These are phyloP conservation scores for Pholiota microspora DNA, from an alignment of 768 basidiomycete species.

Conservation along the genomic window DNA sequence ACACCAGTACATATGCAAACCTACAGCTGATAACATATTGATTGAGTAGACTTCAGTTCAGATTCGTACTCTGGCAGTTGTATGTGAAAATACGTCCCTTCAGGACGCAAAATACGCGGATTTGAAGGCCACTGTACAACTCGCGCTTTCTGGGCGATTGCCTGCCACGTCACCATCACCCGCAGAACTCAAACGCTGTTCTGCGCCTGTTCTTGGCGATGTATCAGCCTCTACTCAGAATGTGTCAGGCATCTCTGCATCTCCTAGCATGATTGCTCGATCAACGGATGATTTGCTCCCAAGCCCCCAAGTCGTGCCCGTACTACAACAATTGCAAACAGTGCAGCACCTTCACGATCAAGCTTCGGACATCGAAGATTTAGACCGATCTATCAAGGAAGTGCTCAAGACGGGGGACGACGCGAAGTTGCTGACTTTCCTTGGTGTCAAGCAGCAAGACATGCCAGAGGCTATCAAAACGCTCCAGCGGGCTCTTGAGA, in stretches of 20 bases:
- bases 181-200: conserved; percentile 13
- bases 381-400: conserved; percentile 49
- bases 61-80: conserved; percentile 25
- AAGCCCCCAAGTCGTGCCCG: conserved; percentile 20
- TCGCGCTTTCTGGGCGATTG: conserved; percentile 1
- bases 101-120: conserved; percentile 16
- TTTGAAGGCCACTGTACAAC: conserved; percentile 13
- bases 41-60: conserved; percentile 23
- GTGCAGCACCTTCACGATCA: conserved; percentile 34
- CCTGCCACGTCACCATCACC: not conserved
- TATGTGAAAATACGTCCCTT: conserved; percentile 19
- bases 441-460: conserved; percentile 59
- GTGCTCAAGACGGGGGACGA: conserved; percentile 57
- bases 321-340: conserved; percentile 23
- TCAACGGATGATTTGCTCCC: conserved; percentile 17
- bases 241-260: conserved; percentile 13
- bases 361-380: conserved; percentile 51
- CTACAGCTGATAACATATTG: too few species aligned
- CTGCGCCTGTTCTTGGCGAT: conserved; percentile 18
- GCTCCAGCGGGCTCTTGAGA: conserved; percentile 63
- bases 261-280: conserved; percentile 13
- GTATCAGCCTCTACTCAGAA: conserved; percentile 16
- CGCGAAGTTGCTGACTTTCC: conserved; percentile 50
- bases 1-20: too few species aligned
- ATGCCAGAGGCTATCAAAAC: conserved; percentile 79